phyloP scores from a whole-genome alignment of 2,329 filamentous ascomycete species.

The Emmonsia crescens region DNA sequence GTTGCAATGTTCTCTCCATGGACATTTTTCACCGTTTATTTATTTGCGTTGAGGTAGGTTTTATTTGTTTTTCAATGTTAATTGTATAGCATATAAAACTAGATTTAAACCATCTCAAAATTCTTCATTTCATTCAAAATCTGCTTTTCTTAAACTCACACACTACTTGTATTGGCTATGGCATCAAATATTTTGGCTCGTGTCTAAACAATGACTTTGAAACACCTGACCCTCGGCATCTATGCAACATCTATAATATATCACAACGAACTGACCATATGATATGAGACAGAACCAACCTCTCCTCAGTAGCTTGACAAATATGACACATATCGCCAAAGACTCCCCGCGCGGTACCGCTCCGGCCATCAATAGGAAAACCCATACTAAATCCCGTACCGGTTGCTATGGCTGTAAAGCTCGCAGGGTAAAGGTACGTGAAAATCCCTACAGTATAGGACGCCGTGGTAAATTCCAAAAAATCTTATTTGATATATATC shows the following conservation, averaged over 20 bases:
- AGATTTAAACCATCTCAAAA: no score
- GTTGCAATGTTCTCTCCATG: no score
- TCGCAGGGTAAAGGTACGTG: neutral
- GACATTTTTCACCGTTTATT: no score
- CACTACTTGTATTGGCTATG: no score
- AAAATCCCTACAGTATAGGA: neutral
- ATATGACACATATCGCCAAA: neutral
- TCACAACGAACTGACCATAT: neutral
- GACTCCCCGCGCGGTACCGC: neutral
- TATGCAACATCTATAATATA: neutral
- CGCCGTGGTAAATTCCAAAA: neutral
- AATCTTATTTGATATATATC: neutral
- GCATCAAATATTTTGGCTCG: no score
- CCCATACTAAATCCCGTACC: neutral
- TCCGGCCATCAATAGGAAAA: neutral
- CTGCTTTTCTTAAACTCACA: no score
- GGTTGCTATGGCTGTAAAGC: conserved; percentile 1
- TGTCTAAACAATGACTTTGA: no score
- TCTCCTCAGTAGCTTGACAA: neutral
- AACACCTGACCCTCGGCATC: no score
- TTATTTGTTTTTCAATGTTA: no score
- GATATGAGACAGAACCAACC: neutral
- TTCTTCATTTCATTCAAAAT: no score
- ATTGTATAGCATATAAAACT: no score
- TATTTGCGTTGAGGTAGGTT: no score